phyloP scores from a whole-genome alignment of 2,329 filamentous ascomycete genomes.

The Calonectria pauciramosa region DNA sequence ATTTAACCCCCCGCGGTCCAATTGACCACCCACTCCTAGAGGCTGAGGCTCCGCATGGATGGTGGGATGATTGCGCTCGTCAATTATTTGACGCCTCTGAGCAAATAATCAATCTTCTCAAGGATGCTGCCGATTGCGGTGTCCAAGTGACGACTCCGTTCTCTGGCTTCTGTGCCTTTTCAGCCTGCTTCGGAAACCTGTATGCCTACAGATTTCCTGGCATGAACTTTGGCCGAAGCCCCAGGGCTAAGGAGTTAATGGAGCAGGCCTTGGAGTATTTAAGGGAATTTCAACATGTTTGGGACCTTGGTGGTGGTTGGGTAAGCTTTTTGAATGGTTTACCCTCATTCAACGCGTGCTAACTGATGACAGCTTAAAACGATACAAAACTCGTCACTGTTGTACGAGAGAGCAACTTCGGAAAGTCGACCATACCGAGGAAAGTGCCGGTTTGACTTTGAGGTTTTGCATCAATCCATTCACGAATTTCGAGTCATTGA shows the following conservation, averaged over 20 bases:
- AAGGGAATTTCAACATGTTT: slow-evolving; percentile 39
- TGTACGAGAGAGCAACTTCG: slow-evolving; percentile 40
- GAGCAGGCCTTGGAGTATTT: slow-evolving; percentile 38
- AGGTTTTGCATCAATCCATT: slow-evolving; percentile 37
- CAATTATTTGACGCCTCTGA: slow-evolving; percentile 54
- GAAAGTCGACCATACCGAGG: slow-evolving; percentile 35
- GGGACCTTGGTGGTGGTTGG: slow-evolving; percentile 42
- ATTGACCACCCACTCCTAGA: slow-evolving; percentile 57
- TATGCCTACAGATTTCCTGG: slow-evolving; percentile 56
- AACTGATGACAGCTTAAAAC: slow-evolving; percentile 38
- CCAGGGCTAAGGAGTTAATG: slow-evolving; percentile 34
- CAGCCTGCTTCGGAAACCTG: slow-evolving; percentile 57
- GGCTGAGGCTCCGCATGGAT: slow-evolving; percentile 52
- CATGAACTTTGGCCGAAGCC: slow-evolving; percentile 51
- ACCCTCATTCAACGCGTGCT: rapidly evolving
- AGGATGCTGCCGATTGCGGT: slow-evolving; percentile 54
- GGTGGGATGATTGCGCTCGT: slow-evolving; percentile 55
- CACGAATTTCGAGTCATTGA: slow-evolving; percentile 39
- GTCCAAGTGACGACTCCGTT: slow-evolving; percentile 57
- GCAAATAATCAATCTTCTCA: slow-evolving; percentile 51
- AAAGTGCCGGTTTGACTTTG: slow-evolving; percentile 37
- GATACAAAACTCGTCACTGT: slow-evolving; percentile 36
- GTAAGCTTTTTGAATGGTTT: slow-evolving; percentile 12
- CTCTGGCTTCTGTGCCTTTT: slow-evolving; percentile 61
- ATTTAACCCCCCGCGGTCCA: slow-evolving; percentile 53